A percentile compares a stretch with the other conserved stretches of the same genome.
phyloP scores from a whole-genome alignment of 106 monocot genomes.

The Platanthera guangdongensis region DNA sequence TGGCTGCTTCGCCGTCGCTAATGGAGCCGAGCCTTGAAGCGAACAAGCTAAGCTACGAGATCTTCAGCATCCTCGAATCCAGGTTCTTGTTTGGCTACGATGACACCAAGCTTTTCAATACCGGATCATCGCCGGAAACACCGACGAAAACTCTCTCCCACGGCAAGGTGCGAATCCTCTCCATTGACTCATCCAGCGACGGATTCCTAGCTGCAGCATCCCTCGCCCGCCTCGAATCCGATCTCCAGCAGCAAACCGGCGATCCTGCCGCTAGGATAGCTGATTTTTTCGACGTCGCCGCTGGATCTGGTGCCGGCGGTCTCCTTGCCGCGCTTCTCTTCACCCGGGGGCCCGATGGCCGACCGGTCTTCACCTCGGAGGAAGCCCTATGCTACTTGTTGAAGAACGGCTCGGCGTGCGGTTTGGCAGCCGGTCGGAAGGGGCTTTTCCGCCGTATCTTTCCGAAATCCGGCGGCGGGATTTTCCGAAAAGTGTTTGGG shows the following conservation, averaged over 20 bases:
- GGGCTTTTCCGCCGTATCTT: slow-evolving; percentile 9
- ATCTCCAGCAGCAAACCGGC: slow-evolving; percentile 21
- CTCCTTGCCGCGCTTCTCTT: slow-evolving; percentile 59
- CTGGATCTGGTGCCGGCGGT: slow-evolving; percentile 63
- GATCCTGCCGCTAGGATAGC: slow-evolving; percentile 28
- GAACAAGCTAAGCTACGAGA: slow-evolving; percentile 22
- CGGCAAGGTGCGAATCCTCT: slow-evolving; percentile 17
- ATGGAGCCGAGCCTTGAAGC: slow-evolving; percentile 1
- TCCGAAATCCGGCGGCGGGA: neutral
- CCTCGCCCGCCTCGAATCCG: slow-evolving; percentile 41
- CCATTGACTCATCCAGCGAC: slow-evolving; percentile 20
- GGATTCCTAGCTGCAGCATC: slow-evolving; percentile 43
- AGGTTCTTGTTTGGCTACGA: slow-evolving; percentile 12
- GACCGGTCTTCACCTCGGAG: slow-evolving; percentile 13
- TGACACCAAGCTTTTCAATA: neutral
- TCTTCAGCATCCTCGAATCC: slow-evolving; percentile 22
- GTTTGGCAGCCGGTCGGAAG: neutral
- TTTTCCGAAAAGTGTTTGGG: slow-evolving; percentile 27
- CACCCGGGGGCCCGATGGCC: slow-evolving; percentile 27
- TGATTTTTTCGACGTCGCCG: slow-evolving; percentile 73
- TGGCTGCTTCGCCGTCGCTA: slow-evolving; percentile 3
- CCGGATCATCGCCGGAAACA: neutral
- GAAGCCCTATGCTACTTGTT: slow-evolving; percentile 28
- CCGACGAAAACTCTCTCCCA: neutral
- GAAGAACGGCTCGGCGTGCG: slow-evolving; percentile 7